Base-by-base conservation (phyloP, 2,329 filamentous ascomycete species). In the Exophiala dermatitidis region DNA sequence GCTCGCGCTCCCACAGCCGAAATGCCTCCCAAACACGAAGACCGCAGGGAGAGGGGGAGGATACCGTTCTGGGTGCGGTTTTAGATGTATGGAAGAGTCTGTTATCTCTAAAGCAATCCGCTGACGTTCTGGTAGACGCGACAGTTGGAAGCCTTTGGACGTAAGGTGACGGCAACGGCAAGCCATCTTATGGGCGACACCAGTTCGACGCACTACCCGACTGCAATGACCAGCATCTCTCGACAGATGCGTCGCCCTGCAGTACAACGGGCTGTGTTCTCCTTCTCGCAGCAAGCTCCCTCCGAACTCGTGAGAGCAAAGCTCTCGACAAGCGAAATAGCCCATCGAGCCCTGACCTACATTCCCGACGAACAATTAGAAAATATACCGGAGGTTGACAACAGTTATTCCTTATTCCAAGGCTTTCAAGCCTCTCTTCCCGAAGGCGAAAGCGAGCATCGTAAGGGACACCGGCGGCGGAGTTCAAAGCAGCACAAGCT, bases 141-240 rank as follows among this genome's bases (percentile, higher is more conserved):
- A 64, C 88, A 93, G 60, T 76, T 97, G 64, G 90, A 96, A 73
- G 87, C 88, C 51, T 96, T 98, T 71, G 83, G 90, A 62, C 84
- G 91, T 67, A 98, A 96, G 73, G 90, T 97, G 59, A 93, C 90
- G 31, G 89, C 89, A 30, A 97, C 93, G 19, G 93, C 93, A 52
- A 88, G 83, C 65, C 90, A 95, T 70, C 78, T 98, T 62, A 95
- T 97, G 65, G 85, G 80, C 42, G 72, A 71, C 70, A 77, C 68
- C 63, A 75, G 65, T 64, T 77, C 72, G 67, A 77, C 68, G 66
- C 85, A 90, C 71, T 97, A 96, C 71, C 85, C 93, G 67, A 83
- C 78, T 71, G 91, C 93, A 59, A 85, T 98, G 78, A 84, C 80
- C 65, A 88, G 93, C 69, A 84, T 98, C 48, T 88, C 95, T 66